Conservation (phyloP, 257 asterid genomes). For the Lycium barbarum region DNA sequence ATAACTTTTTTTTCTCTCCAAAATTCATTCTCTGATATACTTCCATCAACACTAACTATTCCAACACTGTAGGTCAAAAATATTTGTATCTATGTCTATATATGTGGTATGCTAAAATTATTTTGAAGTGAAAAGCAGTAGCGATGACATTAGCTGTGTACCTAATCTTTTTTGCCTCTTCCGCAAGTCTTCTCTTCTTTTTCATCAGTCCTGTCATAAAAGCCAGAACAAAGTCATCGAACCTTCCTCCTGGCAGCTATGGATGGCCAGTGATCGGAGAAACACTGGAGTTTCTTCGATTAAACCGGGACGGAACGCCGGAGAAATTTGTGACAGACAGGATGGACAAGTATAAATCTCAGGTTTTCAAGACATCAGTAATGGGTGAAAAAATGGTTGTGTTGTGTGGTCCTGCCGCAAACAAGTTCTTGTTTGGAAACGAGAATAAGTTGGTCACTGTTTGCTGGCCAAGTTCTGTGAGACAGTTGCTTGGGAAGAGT, state of each 20-base stretch:
- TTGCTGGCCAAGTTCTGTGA: conserved; percentile 83
- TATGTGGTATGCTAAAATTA: neutral
- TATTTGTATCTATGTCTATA: neutral
- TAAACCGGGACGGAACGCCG: conserved; percentile 35
- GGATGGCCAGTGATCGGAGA: conserved; percentile 59
- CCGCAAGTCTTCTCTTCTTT: neutral
- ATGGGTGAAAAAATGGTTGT: conserved; percentile 50
- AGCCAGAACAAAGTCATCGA: neutral
- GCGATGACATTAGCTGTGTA: neutral
- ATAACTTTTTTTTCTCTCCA: too few relatives aligned
- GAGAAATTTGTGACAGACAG: conserved; percentile 44
- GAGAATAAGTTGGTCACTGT: conserved; percentile 64
- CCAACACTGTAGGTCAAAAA: too few relatives aligned
- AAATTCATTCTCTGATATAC: too few relatives aligned
- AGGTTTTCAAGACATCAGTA: conserved; percentile 49
- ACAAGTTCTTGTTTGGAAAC: conserved; percentile 71
- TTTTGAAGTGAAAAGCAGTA: neutral
- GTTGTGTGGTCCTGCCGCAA: conserved; percentile 50
- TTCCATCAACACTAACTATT: too few relatives aligned
- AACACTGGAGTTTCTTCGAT: conserved; percentile 36
- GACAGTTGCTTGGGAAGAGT: conserved; percentile 57
- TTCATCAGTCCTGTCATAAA: neutral
- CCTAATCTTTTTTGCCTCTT: neutral
- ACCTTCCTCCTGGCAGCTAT: conserved; percentile 50
- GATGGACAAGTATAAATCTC: conserved; percentile 38